Evolutionary conservation across 495 filamentous ascomycete species (phyloP).

Genomic region (Neohortaea acidophila): DNA sequence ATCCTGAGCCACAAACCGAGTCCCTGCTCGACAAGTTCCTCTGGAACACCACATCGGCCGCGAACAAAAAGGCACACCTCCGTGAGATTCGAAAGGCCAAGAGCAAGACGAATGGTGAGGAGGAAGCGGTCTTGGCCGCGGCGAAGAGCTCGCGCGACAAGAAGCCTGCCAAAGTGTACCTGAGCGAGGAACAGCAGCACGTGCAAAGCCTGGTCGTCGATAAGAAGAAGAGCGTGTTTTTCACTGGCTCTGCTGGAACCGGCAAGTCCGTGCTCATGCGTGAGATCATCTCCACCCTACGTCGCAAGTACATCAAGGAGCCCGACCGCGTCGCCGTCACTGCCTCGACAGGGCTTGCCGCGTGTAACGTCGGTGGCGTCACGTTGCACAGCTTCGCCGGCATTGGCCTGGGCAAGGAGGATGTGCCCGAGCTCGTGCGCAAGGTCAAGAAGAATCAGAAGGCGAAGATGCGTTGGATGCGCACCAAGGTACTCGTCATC

Average conservation of each 20-base stretch:
- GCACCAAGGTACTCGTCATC: slow-evolving; percentile 70
- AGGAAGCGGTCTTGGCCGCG: slow-evolving; percentile 19
- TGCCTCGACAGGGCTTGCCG: slow-evolving; percentile 87
- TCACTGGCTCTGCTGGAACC: slow-evolving; percentile 93
- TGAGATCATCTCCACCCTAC: slow-evolving; percentile 69
- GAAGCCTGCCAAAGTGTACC: slow-evolving; percentile 43
- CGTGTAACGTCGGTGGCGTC: slow-evolving; percentile 91
- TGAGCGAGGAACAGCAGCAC: slow-evolving; percentile 73
- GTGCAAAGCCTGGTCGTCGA: slow-evolving; percentile 71
- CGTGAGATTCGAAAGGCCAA: slow-evolving; percentile 51
- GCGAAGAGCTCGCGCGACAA: slow-evolving; percentile 27
- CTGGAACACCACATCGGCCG: slow-evolving; percentile 74
- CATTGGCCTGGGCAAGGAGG: slow-evolving; percentile 88
- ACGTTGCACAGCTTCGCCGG: slow-evolving; percentile 93
- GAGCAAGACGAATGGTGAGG: slow-evolving; percentile 29
- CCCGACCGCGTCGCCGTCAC: slow-evolving; percentile 79
- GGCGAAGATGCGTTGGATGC: slow-evolving; percentile 73
- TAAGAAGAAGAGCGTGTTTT: slow-evolving; percentile 76
- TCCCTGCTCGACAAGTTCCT: too few species aligned
- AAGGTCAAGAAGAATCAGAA: slow-evolving; percentile 85
- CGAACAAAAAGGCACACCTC: slow-evolving; percentile 59
- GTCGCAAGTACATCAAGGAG: slow-evolving; percentile 55
- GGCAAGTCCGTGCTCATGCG: slow-evolving; percentile 94
- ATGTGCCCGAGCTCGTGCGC: slow-evolving; percentile 64
- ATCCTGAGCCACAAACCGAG: slow-evolving; percentile 14